Evolutionary conservation across 2,329 filamentous ascomycete genomes (phyloP).

Genomic region (Fusarium musae): DNA sequence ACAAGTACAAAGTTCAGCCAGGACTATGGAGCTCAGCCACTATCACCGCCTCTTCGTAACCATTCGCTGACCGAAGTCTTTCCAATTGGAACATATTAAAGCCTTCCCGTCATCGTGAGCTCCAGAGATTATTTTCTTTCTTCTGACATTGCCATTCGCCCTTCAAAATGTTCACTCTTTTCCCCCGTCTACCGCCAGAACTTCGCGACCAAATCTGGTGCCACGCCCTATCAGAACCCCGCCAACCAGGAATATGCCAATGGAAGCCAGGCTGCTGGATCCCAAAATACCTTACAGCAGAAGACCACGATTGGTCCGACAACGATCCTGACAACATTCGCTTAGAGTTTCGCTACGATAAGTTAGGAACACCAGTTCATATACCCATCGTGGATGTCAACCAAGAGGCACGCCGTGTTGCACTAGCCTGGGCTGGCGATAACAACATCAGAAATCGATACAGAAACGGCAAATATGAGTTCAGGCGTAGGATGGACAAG

Average conservation of each 20-base stretch:
- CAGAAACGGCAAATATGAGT: background rate
- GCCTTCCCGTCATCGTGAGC: accelerated
- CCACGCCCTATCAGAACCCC: background rate
- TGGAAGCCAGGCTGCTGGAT: slow-evolving; percentile 13
- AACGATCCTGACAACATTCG: background rate
- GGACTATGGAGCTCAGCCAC: background rate
- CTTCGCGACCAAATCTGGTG: slow-evolving; percentile 23
- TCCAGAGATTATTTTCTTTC: no score
- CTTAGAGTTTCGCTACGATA: slow-evolving; percentile 9
- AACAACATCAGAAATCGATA: background rate
- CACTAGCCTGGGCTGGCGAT: background rate
- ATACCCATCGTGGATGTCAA: slow-evolving; percentile 5
- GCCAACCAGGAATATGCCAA: background rate
- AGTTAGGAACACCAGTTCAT: background rate
- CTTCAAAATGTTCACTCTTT: slow-evolving; percentile 1
- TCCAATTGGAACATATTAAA: background rate
- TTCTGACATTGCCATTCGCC: accelerated
- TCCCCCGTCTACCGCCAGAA: slow-evolving; percentile 6
- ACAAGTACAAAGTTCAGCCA: background rate
- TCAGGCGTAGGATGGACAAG: slow-evolving; percentile 12
- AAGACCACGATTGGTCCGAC: background rate
- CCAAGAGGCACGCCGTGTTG: slow-evolving; percentile 3
- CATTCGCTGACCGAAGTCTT: background rate
- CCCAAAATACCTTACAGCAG: background rate
- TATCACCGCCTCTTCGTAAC: background rate